Evolutionary conservation across 768 basidiomycete species (phyloP).

Genomic region (Lanmaoa pseudosensibilis): DNA sequence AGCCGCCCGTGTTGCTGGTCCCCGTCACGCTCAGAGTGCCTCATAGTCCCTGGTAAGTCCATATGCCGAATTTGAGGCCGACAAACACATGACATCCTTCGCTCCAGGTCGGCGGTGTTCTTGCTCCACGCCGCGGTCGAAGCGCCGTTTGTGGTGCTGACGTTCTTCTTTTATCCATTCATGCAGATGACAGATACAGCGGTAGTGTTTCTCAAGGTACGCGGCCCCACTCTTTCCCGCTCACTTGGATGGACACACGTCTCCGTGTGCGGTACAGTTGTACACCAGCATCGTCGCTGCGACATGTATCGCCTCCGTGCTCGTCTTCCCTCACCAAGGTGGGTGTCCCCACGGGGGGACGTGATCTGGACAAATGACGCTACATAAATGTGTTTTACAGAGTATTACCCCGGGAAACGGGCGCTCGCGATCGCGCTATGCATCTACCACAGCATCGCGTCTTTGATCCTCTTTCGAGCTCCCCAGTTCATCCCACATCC

Average conservation of each 20-base stretch:
- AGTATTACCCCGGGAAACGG: conserved; percentile 83
- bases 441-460: conserved; percentile 71
- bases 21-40: no score
- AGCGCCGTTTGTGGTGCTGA: conserved; percentile 74
- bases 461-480: conserved; percentile 71
- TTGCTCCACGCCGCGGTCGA: conserved; percentile 80
- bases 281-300: conserved; percentile 64
- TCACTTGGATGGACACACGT: neutral
- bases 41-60: no score
- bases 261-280: conserved; percentile 42
- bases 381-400: conserved; percentile 23
- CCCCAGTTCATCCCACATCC: conserved; percentile 79
- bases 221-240: conserved; percentile 8
- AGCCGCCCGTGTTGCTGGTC: no score
- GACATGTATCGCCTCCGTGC: conserved; percentile 58
- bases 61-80: no score
- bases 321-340: conserved; percentile 77
- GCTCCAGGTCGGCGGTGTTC: conserved; percentile 61
- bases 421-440: conserved; percentile 76
- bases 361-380: neutral
- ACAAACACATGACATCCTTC: neutral
- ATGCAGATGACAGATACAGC: conserved; percentile 82
- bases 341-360: conserved; percentile 21
- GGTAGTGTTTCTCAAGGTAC: conserved; percentile 70
- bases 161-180: conserved; percentile 77